A percentile compares a stretch with the other conserved stretches of the same genome.
These are phyloP conservation scores for Priceomyces fermenticarens DNA, from an alignment of 805 yeast genomes.

Conservation along the genomic window DNA sequence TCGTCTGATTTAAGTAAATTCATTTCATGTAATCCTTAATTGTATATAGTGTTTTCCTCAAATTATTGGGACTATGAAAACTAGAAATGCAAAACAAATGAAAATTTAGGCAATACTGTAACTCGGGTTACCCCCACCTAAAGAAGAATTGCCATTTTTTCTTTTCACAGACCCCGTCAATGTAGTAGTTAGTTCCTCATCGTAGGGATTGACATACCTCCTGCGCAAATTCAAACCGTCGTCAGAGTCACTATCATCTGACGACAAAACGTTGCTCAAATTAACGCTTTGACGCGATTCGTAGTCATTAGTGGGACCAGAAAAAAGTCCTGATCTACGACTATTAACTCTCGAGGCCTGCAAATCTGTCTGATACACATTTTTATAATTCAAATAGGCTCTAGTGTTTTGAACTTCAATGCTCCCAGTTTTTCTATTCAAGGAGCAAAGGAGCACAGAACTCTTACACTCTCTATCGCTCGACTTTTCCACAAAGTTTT, in stretches of 20 bases:
- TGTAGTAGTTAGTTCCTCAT: conserved; percentile 4
- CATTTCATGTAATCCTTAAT: not conserved
- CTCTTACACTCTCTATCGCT: conserved; percentile 5
- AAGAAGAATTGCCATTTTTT: conserved; percentile 1
- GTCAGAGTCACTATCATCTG: conserved; percentile 7
- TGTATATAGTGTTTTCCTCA: not conserved
- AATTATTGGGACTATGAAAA: not conserved
- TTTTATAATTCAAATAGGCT: conserved; percentile 21
- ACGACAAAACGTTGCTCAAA: conserved; percentile 1
- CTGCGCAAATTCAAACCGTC: conserved; percentile 3
- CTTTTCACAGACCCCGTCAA: conserved; percentile 6
- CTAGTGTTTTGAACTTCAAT: conserved; percentile 32
- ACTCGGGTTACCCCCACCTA: conserved; percentile 10
- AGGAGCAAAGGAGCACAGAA: conserved; percentile 28
- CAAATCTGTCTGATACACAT: conserved; percentile 7
- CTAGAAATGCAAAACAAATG: not conserved
- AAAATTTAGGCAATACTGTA: conserved; percentile 5
- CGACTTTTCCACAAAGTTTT: not conserved
- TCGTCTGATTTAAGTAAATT: not conserved
- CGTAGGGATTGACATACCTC: conserved; percentile 7
- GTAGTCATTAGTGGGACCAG: not conserved
- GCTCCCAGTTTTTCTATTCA: conserved; percentile 34
- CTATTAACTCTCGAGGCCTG: conserved; percentile 2
- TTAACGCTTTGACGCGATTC: conserved; percentile 1
- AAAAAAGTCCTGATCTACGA: not conserved